phyloP scores from a whole-genome alignment of 1,139 yeast species.

The Scheffersomyces stambukii region DNA sequence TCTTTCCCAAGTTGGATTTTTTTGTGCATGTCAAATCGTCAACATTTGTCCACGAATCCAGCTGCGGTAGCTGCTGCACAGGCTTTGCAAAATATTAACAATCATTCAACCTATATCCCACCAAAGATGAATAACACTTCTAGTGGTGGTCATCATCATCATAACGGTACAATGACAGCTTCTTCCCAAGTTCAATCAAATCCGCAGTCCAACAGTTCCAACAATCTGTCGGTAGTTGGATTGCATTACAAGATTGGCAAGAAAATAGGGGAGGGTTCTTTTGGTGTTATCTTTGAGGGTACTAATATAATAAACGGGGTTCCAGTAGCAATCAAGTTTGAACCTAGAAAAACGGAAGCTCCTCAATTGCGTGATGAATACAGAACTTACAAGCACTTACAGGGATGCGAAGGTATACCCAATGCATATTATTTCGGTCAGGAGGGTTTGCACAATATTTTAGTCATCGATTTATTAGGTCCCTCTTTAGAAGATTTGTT shows the following conservation, averaged over 20 bases:
- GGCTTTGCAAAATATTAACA: slow-evolving; percentile 29
- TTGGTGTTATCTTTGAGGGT: slow-evolving; percentile 96
- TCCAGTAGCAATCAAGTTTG: slow-evolving; percentile 76
- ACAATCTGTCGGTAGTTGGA: slow-evolving; percentile 41
- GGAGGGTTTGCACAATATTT: slow-evolving; percentile 72
- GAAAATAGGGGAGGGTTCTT: slow-evolving; percentile 97
- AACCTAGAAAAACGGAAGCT: slow-evolving; percentile 75
- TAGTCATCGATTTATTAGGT: slow-evolving; percentile 70
- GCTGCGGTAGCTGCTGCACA: slow-evolving; percentile 41
- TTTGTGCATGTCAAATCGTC: slow-evolving; percentile 13
- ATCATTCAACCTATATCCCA: slow-evolving; percentile 10
- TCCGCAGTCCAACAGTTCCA: slow-evolving; percentile 1
- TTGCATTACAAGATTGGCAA: slow-evolving; percentile 92
- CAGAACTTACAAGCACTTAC: slow-evolving; percentile 63
- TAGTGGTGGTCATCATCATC: not conserved
- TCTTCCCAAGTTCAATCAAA: not conserved
- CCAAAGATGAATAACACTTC: slow-evolving; percentile 4
- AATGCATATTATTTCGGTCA: slow-evolving; percentile 77
- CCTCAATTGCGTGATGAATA: slow-evolving; percentile 79
- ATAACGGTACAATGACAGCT: not conserved
- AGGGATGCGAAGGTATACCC: slow-evolving; percentile 63
- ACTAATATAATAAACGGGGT: slow-evolving; percentile 75
- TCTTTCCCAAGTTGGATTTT: too few species aligned
- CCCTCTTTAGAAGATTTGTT: slow-evolving; percentile 76
- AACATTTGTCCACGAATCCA: slow-evolving; percentile 18